These are phyloP conservation scores for Tetrahymena thermophila DNA, from an alignment of 73 alveolate species.

Conservation along the genomic window DNA sequence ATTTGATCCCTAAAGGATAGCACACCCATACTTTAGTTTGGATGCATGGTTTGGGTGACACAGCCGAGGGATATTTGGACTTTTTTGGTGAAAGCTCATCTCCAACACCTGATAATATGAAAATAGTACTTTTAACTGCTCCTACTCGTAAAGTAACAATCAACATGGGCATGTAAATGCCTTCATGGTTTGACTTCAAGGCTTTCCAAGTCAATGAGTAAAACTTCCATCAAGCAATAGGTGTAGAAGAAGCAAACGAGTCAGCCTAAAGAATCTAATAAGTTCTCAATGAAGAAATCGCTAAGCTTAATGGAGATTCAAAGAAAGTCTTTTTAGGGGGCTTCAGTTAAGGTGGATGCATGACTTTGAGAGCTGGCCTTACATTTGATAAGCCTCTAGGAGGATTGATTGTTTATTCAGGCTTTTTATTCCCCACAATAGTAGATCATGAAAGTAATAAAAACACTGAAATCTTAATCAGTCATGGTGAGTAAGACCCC, in stretches of 20 bases:
- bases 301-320: background rate
- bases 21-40: constrained; percentile 80
- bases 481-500: background rate
- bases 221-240: background rate
- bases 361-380: constrained; percentile 18
- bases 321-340: constrained; percentile 29
- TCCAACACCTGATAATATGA: constrained; percentile 38
- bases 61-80: constrained; percentile 78
- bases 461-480: background rate
- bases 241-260: constrained; percentile 1
- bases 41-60: constrained; percentile 93
- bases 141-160: constrained; percentile 65
- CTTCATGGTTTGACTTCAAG: constrained; percentile 83
- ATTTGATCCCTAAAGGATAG: background rate
- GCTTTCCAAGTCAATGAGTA: background rate
- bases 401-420: background rate
- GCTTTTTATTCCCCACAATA: background rate
- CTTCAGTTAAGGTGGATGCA: constrained; percentile 22
- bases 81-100: constrained; percentile 40
- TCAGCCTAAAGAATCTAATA: background rate
- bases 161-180: constrained; percentile 44
- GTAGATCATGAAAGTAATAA: background rate
- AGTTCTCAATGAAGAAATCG: background rate
- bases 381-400: constrained; percentile 7
- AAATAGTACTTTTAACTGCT: constrained; percentile 82